phyloP scores from a whole-genome alignment of 495 filamentous ascomycete genomes.

The Hyaloscypha bicolor region DNA sequence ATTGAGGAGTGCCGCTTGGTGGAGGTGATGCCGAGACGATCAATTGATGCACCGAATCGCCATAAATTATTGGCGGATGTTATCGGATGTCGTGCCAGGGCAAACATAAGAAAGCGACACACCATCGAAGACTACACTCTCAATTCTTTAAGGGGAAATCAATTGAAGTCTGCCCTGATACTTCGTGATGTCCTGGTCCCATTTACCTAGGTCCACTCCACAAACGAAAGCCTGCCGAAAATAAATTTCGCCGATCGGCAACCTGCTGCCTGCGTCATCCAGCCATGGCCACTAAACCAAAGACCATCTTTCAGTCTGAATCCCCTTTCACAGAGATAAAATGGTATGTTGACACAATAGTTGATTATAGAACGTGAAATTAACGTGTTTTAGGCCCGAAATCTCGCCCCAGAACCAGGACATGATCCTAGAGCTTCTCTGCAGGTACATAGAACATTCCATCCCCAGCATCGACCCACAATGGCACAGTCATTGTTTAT shows the following conservation, averaged over 20 bases:
- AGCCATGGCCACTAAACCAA: conserved; percentile 41
- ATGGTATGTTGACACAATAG: conserved; percentile 34
- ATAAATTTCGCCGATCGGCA: background rate
- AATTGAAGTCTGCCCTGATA: background rate
- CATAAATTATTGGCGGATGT: no score
- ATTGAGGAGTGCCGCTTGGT: background rate
- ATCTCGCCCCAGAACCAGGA: conserved; percentile 51
- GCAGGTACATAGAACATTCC: conserved; percentile 41
- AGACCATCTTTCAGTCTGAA: conserved; percentile 44
- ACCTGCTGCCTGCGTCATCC: background rate
- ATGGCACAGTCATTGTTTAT: background rate
- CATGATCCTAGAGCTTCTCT: conserved; percentile 56
- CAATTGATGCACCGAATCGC: background rate
- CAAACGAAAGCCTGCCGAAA: background rate
- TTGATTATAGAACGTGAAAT: background rate
- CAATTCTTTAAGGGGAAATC: background rate
- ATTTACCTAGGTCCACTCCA: background rate
- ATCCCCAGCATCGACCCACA: background rate
- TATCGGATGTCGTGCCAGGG: no score
- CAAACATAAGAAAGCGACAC: background rate
- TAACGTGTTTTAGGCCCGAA: conserved; percentile 45
- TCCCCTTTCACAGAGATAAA: conserved; percentile 41
- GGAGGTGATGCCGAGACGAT: background rate
- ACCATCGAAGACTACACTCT: background rate
- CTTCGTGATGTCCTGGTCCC: no score